Percentiles rank a stretch among this genome's conserved stretches.
These are phyloP conservation scores for Diaporthe citrichinensis DNA, from an alignment of 2,329 filamentous ascomycete species.

Conservation along the genomic window DNA sequence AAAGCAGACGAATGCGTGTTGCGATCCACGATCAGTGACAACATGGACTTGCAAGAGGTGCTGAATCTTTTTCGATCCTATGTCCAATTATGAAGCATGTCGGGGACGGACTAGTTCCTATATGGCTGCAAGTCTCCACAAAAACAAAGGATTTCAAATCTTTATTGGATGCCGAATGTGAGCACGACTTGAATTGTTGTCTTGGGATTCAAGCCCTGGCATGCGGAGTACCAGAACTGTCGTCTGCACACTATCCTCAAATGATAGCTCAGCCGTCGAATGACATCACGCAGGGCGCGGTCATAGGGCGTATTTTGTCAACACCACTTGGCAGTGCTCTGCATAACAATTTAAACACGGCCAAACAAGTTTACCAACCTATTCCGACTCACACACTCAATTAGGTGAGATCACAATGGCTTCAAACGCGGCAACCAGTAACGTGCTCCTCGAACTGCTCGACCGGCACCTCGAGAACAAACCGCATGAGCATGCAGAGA, in stretches of 20 bases:
- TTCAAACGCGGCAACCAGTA: background rate
- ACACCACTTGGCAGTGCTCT: background rate
- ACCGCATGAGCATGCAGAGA: background rate
- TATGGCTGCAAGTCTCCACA: background rate
- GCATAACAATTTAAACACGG: too few species aligned
- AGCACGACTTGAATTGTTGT: background rate
- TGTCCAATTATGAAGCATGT: too few species aligned
- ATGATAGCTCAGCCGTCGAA: background rate
- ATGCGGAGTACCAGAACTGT: background rate
- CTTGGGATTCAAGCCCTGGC: background rate
- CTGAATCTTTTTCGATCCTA: background rate
- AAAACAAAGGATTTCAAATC: background rate
- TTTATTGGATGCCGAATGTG: background rate
- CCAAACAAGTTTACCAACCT: too few species aligned
- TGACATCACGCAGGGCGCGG: slow-evolving; percentile 9
- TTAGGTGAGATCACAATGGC: background rate
- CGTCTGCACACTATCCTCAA: background rate
- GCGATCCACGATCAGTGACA: background rate
- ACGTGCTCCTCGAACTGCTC: background rate
- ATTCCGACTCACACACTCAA: background rate
- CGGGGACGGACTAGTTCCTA: background rate
- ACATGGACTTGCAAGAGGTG: background rate
- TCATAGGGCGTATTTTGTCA: background rate
- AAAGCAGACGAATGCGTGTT: background rate
- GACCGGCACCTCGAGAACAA: background rate